A percentile compares a stretch with the other conserved stretches of the same genome.
Evolutionary conservation across 2,329 filamentous ascomycete species (phyloP).

Genomic region (Colletotrichum sp.): DNA sequence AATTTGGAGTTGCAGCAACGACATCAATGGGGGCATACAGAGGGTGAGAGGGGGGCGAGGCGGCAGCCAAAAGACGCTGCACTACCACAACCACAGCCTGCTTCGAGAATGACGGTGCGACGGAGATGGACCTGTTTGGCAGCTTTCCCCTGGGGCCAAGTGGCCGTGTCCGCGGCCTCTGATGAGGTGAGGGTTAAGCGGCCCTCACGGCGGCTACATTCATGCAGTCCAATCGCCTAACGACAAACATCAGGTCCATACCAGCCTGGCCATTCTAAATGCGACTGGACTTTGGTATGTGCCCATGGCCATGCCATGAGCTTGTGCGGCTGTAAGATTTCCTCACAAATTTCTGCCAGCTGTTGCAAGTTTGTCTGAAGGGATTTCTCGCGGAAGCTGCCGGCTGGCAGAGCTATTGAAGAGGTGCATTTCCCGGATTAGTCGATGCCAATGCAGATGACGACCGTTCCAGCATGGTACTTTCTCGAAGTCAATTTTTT

Average conservation of each 20-base stretch:
- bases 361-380: not conserved
- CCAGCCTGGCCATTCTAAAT: not conserved
- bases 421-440: not conserved
- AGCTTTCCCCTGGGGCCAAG: not conserved
- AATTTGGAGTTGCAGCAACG: not conserved
- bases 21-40: not conserved
- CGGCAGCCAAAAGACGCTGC: not conserved
- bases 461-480: not conserved
- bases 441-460: not conserved
- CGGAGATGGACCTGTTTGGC: not conserved
- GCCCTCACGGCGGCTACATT: not conserved
- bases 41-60: not conserved
- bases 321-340: not conserved
- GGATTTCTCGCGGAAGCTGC: not conserved
- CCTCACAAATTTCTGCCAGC: not conserved
- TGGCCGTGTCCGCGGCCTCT: not conserved
- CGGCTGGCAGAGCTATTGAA: not conserved
- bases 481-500: not conserved
- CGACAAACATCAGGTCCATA: not conserved
- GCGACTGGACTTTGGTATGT: not conserved
- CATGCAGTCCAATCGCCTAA: not conserved
- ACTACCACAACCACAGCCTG: not conserved
- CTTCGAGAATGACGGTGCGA: not conserved
- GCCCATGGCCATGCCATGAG: not conserved
- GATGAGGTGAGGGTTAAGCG: not conserved